phyloP scores from a whole-genome alignment of 495 filamentous ascomycete genomes.

The Aspergillus diversus region DNA sequence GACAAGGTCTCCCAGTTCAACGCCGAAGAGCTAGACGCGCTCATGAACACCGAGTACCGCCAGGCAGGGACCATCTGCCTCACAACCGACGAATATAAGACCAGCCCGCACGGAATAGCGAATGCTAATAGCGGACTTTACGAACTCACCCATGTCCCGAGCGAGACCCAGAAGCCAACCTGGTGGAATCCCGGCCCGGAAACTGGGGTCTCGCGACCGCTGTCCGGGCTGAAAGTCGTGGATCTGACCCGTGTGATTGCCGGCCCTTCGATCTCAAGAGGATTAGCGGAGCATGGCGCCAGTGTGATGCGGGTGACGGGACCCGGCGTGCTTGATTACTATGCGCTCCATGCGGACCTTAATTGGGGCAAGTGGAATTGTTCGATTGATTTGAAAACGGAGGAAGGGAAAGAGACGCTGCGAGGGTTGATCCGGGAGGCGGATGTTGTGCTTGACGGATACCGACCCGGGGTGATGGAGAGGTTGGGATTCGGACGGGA shows the following conservation, averaged over 20 bases:
- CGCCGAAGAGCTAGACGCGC: conserved; percentile 39
- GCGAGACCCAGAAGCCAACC: conserved; percentile 37
- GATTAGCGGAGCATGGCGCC: conserved; percentile 59
- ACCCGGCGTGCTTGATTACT: background rate
- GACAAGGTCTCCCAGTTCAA: conserved; percentile 6
- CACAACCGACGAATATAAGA: conserved; percentile 49
- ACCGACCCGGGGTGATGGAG: conserved; percentile 55
- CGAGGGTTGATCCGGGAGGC: conserved; percentile 50
- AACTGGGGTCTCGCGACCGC: conserved; percentile 31
- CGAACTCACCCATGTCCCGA: conserved; percentile 39
- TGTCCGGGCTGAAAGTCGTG: conserved; percentile 62
- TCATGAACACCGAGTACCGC: conserved; percentile 49
- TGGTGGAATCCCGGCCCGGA: conserved; percentile 36
- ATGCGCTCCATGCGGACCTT: background rate
- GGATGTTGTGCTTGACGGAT: conserved; percentile 62
- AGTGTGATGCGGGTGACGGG: conserved; percentile 62
- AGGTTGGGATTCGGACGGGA: conserved; percentile 54
- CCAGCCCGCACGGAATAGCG: conserved; percentile 54
- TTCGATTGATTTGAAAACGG: conserved; percentile 50
- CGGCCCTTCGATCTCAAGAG: conserved; percentile 53
- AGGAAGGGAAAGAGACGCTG: conserved; percentile 44
- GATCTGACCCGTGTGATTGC: conserved; percentile 64
- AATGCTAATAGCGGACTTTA: conserved; percentile 54
- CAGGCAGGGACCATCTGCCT: conserved; percentile 58
- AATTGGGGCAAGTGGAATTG: conserved; percentile 56